Evolutionary conservation across 257 asterid species (phyloP), one percentile per base, ranked within the genome.

Genomic region (Anisodus acutangulus): DNA sequence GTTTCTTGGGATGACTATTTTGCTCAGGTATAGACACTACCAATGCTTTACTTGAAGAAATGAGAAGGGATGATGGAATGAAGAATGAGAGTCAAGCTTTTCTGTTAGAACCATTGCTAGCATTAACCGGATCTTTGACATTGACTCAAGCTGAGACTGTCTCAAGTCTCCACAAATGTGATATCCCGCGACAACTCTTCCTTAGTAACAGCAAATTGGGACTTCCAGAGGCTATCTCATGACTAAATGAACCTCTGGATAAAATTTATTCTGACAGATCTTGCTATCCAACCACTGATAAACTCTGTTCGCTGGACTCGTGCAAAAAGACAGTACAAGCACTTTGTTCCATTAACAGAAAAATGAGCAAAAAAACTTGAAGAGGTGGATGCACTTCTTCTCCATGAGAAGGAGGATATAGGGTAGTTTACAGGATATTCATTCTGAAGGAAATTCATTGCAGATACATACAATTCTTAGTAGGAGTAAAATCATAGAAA

Each of bases 11-110:
- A 37, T 80, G 12, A 39, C 13, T n/a, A 80, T 19, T 69, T 45
- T 86, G 84, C 19, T 55, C 94, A 95, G 98, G 98, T 57, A 93
- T 95, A 54, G 97, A 94, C 70, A 94, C 95, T 0, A 87, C 91
- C 62, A 91, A 88, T 64, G 92, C 95, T 59, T 86, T 95, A 64
- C 87, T 94, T 9, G 94, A 90, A 70, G 96, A 90, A 87, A 92
- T 95, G 89, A 89, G 91, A 81, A 84, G 49, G 47, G 93, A 88
- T 26, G 88, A 84, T 64, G 97, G 88, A 79, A 86, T 84, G 64
- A 91, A 83, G 88, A 83, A 71, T 9, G 98, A 94, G 85, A 91
- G 66, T 64, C 94, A 90, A 83, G 82, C 93, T 31, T 90, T 90
- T 78, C 83, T 88, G 54, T 59, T 90, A 4, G 92, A 92, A 80